Conservation (phyloP, 2,329 filamentous ascomycete species). For the Nigrograna mackinnonii region DNA sequence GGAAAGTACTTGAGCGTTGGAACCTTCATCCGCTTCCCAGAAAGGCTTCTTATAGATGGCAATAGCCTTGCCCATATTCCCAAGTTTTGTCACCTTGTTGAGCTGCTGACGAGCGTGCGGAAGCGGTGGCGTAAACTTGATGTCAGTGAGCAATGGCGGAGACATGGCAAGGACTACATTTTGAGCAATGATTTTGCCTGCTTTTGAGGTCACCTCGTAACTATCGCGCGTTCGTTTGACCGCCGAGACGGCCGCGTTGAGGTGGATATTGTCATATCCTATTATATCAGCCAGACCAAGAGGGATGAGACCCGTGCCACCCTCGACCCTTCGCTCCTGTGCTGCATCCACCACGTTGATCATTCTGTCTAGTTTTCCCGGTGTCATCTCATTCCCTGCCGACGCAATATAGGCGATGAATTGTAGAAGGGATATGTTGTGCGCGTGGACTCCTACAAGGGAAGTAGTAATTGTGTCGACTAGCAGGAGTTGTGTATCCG, state of each 20-base stretch:
- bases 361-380: conserved; percentile 16
- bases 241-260: conserved; percentile 17
- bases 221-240: conserved; percentile 13
- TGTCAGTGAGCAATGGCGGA: conserved; percentile 48
- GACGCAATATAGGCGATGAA: conserved; percentile 20
- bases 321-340: conserved; percentile 22
- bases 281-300: conserved; percentile 15
- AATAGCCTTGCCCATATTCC: conserved; percentile 58
- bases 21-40: conserved; percentile 50
- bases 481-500: too few relatives aligned
- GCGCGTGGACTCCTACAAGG: too few relatives aligned
- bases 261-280: conserved; percentile 15
- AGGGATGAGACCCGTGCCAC: conserved; percentile 24
- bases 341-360: conserved; percentile 12
- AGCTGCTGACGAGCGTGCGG: conserved; percentile 45
- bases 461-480: too few relatives aligned
- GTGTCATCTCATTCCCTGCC: conserved; percentile 19
- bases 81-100: conserved; percentile 42
- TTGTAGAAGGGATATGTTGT: conserved; percentile 1
- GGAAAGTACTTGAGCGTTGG: conserved; percentile 44
- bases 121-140: conserved; percentile 54
- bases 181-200: conserved; percentile 36
- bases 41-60: conserved; percentile 50
- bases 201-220: conserved; percentile 17
- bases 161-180: conserved; percentile 56